Evolutionary conservation across 2,329 filamentous ascomycete genomes (phyloP).

Genomic region (Thielaviopsis populi): DNA sequence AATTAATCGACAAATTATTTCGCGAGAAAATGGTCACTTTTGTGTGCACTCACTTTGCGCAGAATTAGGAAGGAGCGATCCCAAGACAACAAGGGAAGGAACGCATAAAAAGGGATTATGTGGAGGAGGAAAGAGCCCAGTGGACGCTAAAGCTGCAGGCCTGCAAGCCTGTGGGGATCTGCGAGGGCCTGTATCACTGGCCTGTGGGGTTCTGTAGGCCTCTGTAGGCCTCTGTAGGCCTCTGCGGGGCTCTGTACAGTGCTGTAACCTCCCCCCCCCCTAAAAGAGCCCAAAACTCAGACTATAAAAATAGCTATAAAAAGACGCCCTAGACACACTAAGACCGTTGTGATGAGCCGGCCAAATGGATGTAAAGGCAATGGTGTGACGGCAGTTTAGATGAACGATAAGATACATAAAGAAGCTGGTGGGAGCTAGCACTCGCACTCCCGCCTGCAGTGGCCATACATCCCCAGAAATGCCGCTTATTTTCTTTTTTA

Average conservation of each 20-base stretch:
- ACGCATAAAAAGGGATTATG: not conserved
- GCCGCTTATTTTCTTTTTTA: not conserved
- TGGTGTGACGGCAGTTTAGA: too few relatives aligned
- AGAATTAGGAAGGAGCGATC: not conserved
- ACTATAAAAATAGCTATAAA: too few relatives aligned
- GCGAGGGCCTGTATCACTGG: too few relatives aligned
- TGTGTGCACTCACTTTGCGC: not conserved
- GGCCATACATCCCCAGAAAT: not conserved
- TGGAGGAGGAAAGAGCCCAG: not conserved
- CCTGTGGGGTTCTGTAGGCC: not conserved
- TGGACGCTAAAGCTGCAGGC: not conserved
- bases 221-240: not conserved
- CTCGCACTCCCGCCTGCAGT: not conserved
- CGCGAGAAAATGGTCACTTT: not conserved
- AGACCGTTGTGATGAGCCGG: too few relatives aligned
- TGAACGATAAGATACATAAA: too few relatives aligned
- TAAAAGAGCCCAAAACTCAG: not conserved
- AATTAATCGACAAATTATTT: not conserved
- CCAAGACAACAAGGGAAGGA: conserved; percentile 3
- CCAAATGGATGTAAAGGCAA: too few relatives aligned
- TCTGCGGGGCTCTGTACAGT: too few relatives aligned
- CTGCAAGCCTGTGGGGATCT: too few relatives aligned
- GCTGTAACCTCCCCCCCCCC: not conserved
- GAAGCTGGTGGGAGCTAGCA: not conserved
- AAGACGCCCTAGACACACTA: too few relatives aligned